phyloP scores from a whole-genome alignment of 345 rosid genomes.

The Bruguiera parviflora region DNA sequence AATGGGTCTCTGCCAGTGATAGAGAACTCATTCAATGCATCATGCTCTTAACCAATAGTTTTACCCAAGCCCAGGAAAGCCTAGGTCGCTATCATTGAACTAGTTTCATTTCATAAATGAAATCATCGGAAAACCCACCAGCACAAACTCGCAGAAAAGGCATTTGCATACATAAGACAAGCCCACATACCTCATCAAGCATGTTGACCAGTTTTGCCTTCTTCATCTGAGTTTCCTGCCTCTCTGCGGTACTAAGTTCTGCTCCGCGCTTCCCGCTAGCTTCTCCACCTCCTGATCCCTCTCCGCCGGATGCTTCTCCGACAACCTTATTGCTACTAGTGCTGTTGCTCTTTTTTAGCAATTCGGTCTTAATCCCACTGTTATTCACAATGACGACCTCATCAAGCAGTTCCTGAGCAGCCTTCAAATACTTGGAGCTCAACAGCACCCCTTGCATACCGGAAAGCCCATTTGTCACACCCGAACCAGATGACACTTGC shows the following conservation, averaged over 20 bases:
- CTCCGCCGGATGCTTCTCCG: constrained; percentile 60
- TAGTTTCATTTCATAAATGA: not conserved
- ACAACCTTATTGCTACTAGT: constrained; percentile 30
- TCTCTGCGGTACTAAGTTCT: constrained; percentile 75
- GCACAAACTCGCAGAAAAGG: not conserved
- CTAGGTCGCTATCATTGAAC: not conserved
- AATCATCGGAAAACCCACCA: constrained; percentile 3
- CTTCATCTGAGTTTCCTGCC: constrained; percentile 98
- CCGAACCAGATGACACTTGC: constrained; percentile 70
- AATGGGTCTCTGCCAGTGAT: constrained; percentile 18
- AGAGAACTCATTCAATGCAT: constrained; percentile 13
- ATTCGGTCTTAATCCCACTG: constrained; percentile 30
- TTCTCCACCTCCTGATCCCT: constrained; percentile 44
- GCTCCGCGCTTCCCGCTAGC: constrained; percentile 44
- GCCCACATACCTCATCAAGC: constrained; percentile 76
- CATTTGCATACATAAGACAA: not conserved
- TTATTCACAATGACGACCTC: constrained; percentile 82
- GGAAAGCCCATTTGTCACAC: constrained; percentile 61
- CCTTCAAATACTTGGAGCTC: constrained; percentile 94
- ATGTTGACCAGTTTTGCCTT: constrained; percentile 84
- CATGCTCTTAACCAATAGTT: constrained; percentile 1
- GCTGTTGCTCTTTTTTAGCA: constrained; percentile 42
- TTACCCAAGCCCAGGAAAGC: not conserved
- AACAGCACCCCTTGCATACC: constrained; percentile 58
- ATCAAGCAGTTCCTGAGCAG: constrained; percentile 87